phyloP scores from a whole-genome alignment of 169 alveolate species.

The Cryptosporidium baileyi region DNA sequence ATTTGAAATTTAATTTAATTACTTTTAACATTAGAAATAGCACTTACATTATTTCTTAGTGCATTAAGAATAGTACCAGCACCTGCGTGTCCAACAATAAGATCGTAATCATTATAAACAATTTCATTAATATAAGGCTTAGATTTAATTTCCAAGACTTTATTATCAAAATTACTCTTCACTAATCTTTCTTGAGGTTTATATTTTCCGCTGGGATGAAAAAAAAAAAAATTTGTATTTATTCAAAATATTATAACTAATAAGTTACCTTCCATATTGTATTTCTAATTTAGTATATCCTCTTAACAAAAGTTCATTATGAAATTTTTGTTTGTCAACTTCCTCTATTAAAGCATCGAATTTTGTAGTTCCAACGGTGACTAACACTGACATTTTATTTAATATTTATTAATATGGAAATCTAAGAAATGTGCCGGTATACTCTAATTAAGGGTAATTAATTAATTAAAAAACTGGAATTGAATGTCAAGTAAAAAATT shows the following conservation, averaged over 20 bases:
- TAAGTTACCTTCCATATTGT: conserved; percentile 69
- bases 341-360: conserved; percentile 75
- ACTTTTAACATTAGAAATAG: background rate
- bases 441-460: background rate
- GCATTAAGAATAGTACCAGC: conserved; percentile 80
- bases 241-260: background rate
- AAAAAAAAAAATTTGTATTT: background rate
- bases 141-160: background rate
- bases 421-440: background rate
- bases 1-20: background rate
- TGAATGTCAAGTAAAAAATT: background rate
- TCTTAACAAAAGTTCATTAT: background rate
- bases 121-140: conserved; percentile 13
- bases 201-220: conserved; percentile 30
- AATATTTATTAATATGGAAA: too few species aligned
- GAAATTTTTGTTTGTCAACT: conserved; percentile 73
- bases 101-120: conserved; percentile 49
- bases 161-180: background rate
- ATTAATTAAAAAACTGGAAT: background rate
- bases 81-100: conserved; percentile 81
- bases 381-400: conserved; percentile 72
- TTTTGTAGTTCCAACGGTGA: conserved; percentile 82
- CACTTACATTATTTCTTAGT: conserved; percentile 73
- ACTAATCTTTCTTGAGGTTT: background rate
- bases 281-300: conserved; percentile 39